Base-by-base conservation (phyloP, 2,329 filamentous ascomycete genomes). In the Penicillium sp. region DNA sequence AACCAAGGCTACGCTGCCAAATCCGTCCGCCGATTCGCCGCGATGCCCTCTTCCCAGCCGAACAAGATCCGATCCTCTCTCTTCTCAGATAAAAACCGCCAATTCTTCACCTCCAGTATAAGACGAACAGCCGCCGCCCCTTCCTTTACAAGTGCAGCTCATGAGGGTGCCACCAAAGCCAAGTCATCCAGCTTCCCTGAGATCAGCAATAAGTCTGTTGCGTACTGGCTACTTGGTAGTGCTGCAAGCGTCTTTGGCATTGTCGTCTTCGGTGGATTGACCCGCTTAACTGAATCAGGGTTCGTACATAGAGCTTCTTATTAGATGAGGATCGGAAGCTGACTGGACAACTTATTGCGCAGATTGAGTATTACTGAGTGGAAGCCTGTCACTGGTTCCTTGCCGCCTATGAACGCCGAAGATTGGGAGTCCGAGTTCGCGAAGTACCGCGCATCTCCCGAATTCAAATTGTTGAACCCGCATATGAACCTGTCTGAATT, bases 311-410 rank as follows among this genome's bases (percentile, higher is more conserved):
- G 24, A 6, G 2, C 21, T 0, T 28, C 31, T 51, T 16, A 45
- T n/a, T 36, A 43, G 6, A 15, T 43, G 18, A 36, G 38, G 28
- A 23, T 38, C 34, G 48, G 41, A 55, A 39, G 46, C 54, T 61
- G 49, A 64, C 51, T 41, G 49, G 24, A 43, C 45, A 38, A 42
- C 26, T 18, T 41, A 16, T 49, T 52, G 36, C 29, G 57, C 61
- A 95, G 93, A 42, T 81, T 99, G 61, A 96, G 92, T 71, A 99
- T 99, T 65, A 99, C 94, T 58, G 94, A 99, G 88, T 99, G 94
- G 94, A 87, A 86, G 62, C 94, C 94, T 45, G 92, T 99, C 41
- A 97, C 94, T 9, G 94, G 94, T 62, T 92, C 91, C 15, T 77
- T 95, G 34, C 92, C 91, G 33, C 94, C 94, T 34, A 82, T 89